phyloP scores from a whole-genome alignment of 139 green algal species.

The Yamagishiella unicocca region DNA sequence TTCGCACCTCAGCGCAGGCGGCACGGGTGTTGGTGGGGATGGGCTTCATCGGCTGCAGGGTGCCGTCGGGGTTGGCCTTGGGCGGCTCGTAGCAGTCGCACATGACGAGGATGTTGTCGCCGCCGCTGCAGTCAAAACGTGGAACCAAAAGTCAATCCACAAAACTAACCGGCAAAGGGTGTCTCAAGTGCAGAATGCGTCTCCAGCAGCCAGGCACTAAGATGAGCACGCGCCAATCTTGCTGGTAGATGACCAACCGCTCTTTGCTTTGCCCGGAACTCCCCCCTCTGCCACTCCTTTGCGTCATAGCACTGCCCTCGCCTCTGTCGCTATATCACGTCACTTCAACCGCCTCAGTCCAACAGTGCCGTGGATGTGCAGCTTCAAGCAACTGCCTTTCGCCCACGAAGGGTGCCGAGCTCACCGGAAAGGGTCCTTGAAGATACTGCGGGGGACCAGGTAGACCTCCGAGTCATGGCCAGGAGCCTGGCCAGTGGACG shows the following conservation, averaged over 20 bases:
- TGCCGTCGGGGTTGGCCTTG: conserved; percentile 74
- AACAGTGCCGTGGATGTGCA: too few species aligned
- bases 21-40: conserved; percentile 95
- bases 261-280: too few species aligned
- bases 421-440: conserved; percentile 63
- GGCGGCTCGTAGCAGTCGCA: conserved; percentile 95
- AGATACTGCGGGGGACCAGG: conserved; percentile 83
- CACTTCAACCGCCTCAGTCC: too few species aligned
- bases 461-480: conserved; percentile 93
- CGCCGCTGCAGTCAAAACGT: conserved; percentile 76
- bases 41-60: conserved; percentile 70
- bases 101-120: conserved; percentile 97
- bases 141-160: background rate
- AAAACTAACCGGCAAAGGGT: too few species aligned
- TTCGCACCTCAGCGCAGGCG: conserved; percentile 67
- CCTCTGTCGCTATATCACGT: too few species aligned
- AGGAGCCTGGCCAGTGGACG: conserved; percentile 92
- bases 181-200: too few species aligned
- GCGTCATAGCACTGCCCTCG: too few species aligned
- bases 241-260: too few species aligned
- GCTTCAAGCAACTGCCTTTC: background rate
- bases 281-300: too few species aligned
- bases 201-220: too few species aligned
- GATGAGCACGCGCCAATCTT: too few species aligned
- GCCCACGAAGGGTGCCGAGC: background rate